A percentile compares a stretch with the other conserved stretches of the same genome.
These are phyloP conservation scores for Zygosaccharomyces rouxii DNA, from an alignment of 805 yeast species.

Conservation along the genomic window DNA sequence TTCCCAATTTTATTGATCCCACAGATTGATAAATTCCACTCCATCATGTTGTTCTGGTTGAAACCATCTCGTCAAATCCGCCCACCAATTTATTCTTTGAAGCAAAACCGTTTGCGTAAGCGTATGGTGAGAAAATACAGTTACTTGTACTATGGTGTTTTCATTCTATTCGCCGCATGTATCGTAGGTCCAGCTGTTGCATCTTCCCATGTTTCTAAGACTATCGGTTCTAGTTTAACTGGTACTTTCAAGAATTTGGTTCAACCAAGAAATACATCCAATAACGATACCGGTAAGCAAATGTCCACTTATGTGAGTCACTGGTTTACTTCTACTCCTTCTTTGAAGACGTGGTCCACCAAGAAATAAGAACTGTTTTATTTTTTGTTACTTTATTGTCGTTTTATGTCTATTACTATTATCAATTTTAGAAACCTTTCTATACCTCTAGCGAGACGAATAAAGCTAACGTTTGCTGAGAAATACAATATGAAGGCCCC, in stretches of 20 bases:
- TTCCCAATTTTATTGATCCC: constrained; percentile 85
- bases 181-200: constrained; percentile 93
- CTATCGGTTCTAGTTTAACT: constrained; percentile 32
- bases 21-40: constrained; percentile 93
- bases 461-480: not conserved
- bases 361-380: constrained; percentile 27
- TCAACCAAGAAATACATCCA: constrained; percentile 79
- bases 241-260: constrained; percentile 61
- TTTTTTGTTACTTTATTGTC: not conserved
- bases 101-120: constrained; percentile 93
- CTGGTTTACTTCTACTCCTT: constrained; percentile 49
- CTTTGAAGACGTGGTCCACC: constrained; percentile 52
- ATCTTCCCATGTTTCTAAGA: constrained; percentile 45
- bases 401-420: not conserved
- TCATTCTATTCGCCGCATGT: constrained; percentile 66
- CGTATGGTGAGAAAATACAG: constrained; percentile 96
- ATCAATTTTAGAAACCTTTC: not conserved
- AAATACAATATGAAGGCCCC: not conserved
- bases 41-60: constrained; percentile 97
- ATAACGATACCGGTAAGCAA: constrained; percentile 74
- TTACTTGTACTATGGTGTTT: constrained; percentile 65
- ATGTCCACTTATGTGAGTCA: constrained; percentile 34
- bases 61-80: constrained; percentile 88
- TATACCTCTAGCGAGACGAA: not conserved
- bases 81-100: constrained; percentile 94